A percentile compares a stretch with the other conserved stretches of the same genome.
Conservation (phyloP, 2,329 filamentous ascomycete genomes). For the Ceratocystis huliohia region DNA sequence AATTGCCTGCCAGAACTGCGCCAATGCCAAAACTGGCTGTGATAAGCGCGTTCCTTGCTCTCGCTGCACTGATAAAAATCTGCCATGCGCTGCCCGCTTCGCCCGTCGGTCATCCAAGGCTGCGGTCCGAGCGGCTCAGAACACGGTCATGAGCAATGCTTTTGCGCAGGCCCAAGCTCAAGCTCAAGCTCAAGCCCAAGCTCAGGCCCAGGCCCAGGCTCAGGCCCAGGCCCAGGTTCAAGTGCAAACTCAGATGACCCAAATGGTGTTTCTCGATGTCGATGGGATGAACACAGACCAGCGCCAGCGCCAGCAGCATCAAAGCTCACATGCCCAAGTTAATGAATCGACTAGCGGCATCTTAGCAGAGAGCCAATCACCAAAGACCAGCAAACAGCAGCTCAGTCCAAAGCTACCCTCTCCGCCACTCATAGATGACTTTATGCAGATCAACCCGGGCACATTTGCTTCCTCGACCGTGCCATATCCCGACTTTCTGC, state of each 20-base stretch:
- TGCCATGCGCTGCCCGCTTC: conserved; percentile 34
- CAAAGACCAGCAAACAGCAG: conserved; percentile 28
- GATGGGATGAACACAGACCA: conserved; percentile 23
- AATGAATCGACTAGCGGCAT: neutral
- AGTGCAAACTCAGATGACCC: neutral
- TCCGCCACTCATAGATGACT: conserved; percentile 29
- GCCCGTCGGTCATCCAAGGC: conserved; percentile 40
- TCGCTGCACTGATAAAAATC: conserved; percentile 29
- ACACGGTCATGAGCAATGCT: conserved; percentile 21
- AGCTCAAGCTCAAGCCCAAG: neutral
- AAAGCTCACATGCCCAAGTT: neutral
- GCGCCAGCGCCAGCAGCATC: conserved; percentile 9
- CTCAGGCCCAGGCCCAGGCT: conserved; percentile 6
- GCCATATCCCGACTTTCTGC: conserved; percentile 34
- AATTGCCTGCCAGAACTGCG: conserved; percentile 32
- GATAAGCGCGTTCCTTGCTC: conserved; percentile 31
- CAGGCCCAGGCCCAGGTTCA: neutral
- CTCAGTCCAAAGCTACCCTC: conserved; percentile 17
- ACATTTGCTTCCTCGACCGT: conserved; percentile 30
- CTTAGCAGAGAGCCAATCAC: conserved; percentile 26
- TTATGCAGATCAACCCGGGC: conserved; percentile 30
- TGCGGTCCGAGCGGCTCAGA: conserved; percentile 34
- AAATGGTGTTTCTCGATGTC: conserved; percentile 30
- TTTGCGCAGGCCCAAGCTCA: conserved; percentile 8
- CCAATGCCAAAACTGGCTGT: conserved; percentile 31